Conservation (phyloP, 768 basidiomycete genomes). For the Hemileccinum impolitum region DNA sequence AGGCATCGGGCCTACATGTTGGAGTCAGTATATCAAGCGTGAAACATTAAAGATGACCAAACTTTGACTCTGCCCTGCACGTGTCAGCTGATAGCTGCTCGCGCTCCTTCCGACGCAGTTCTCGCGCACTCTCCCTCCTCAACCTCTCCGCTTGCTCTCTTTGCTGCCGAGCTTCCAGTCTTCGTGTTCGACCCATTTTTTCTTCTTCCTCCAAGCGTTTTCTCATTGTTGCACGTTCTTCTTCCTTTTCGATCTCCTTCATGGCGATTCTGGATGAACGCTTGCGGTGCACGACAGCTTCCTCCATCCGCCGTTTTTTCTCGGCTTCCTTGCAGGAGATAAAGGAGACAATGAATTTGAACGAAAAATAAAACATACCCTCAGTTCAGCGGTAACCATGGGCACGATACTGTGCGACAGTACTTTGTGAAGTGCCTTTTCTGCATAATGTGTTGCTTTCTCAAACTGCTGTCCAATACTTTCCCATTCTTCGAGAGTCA, state of each 20-base stretch:
- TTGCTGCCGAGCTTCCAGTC: constrained; percentile 53
- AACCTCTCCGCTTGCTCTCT: constrained; percentile 55
- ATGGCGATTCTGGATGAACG: constrained; percentile 86
- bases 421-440: constrained; percentile 73
- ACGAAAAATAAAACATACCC: constrained; percentile 38
- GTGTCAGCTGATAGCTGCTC: constrained; percentile 24
- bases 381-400: constrained; percentile 60
- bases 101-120: constrained; percentile 40
- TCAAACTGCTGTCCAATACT: constrained; percentile 71
- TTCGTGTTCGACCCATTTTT: constrained; percentile 58
- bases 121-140: constrained; percentile 57
- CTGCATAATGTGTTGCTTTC: constrained; percentile 72
- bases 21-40: constrained; percentile 14
- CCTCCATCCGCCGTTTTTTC: constrained; percentile 59
- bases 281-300: constrained; percentile 80
- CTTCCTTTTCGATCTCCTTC: constrained; percentile 77
- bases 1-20: constrained; percentile 10
- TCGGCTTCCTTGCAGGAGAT: constrained; percentile 51
- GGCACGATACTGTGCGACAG: constrained; percentile 69
- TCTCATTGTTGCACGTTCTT: constrained; percentile 57
- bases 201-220: constrained; percentile 65
- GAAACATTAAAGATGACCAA: not conserved
- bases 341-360: not conserved
- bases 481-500: constrained; percentile 84
- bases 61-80: constrained; percentile 13